Evolutionary conservation across 495 filamentous ascomycete species (phyloP).

Genomic region (Lichenothelia convexa): DNA sequence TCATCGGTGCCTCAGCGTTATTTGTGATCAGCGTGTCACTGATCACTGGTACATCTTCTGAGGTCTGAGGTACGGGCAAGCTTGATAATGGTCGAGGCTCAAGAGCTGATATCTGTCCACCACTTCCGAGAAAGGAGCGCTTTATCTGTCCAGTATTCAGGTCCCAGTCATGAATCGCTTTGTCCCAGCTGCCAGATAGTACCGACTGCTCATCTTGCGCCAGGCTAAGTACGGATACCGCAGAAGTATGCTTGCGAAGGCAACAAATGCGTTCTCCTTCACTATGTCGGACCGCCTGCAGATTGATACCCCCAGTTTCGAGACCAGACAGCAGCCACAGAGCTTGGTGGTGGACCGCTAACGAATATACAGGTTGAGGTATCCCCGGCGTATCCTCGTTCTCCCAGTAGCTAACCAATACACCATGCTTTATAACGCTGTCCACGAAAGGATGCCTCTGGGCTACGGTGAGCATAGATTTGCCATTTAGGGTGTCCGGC

Average conservation of each 20-base stretch:
- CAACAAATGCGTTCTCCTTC: slow-evolving; percentile 76
- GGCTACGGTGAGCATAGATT: slow-evolving; percentile 82
- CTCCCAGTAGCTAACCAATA: slow-evolving; percentile 92
- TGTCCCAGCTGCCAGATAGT: slow-evolving; percentile 93
- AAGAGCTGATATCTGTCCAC: slow-evolving; percentile 71
- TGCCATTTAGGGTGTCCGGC: slow-evolving; percentile 85
- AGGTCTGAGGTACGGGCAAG: slow-evolving; percentile 54
- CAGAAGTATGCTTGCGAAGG: slow-evolving; percentile 71
- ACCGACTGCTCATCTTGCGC: slow-evolving; percentile 72
- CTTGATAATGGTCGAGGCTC: slow-evolving; percentile 67
- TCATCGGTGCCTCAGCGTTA: slow-evolving; percentile 28
- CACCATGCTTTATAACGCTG: slow-evolving; percentile 83
- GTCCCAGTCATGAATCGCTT: slow-evolving; percentile 86
- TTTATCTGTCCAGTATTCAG: slow-evolving; percentile 67
- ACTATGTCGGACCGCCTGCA: slow-evolving; percentile 87
- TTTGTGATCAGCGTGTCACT: slow-evolving; percentile 56
- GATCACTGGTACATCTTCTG: slow-evolving; percentile 32
- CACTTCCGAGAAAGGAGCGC: slow-evolving; percentile 55
- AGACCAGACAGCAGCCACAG: slow-evolving; percentile 81
- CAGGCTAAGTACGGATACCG: slow-evolving; percentile 73
- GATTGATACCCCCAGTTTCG: slow-evolving; percentile 79
- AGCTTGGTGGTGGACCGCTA: slow-evolving; percentile 76
- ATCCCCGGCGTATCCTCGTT: slow-evolving; percentile 40
- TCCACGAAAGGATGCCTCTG: slow-evolving; percentile 96
- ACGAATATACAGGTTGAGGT: slow-evolving; percentile 77